Evolutionary conservation across 2,329 filamentous ascomycete genomes (phyloP).

Genomic region (Camillea tinctor): DNA sequence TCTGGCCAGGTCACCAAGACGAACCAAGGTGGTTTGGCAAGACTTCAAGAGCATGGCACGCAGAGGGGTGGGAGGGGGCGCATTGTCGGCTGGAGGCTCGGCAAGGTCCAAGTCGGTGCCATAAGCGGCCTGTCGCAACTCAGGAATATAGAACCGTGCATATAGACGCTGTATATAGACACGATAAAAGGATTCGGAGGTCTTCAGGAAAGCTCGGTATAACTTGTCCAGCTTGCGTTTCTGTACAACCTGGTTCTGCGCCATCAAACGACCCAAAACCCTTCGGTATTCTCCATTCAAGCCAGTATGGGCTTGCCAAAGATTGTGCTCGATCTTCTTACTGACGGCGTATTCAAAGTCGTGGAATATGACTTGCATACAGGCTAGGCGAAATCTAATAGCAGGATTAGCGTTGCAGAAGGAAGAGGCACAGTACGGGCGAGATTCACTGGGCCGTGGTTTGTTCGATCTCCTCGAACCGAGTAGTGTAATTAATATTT

Average conservation of each 20-base stretch:
- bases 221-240: conserved; percentile 77
- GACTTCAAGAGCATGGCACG: conserved; percentile 64
- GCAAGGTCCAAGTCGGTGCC: conserved; percentile 43
- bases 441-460: conserved; percentile 32
- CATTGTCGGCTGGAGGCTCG: conserved; percentile 45
- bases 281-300: conserved; percentile 79
- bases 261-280: conserved; percentile 56
- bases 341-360: conserved; percentile 66
- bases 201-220: conserved; percentile 83
- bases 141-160: conserved; percentile 53
- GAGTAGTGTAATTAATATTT: conserved; percentile 28
- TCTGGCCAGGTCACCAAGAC: conserved; percentile 84
- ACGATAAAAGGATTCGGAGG: conserved; percentile 84
- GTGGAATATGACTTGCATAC: conserved; percentile 69
- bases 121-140: conserved; percentile 45
- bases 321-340: conserved; percentile 63
- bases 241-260: conserved; percentile 54
- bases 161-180: conserved; percentile 78
- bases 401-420: conserved; percentile 15
- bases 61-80: conserved; percentile 43
- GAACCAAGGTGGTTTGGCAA: conserved; percentile 80
- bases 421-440: neutral
- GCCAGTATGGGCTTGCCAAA: conserved; percentile 78
- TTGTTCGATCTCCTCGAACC: conserved; percentile 32
- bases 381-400: conserved; percentile 66